Conservation (phyloP, 2,329 filamentous ascomycete genomes). For the Alternaria ventricosa region DNA sequence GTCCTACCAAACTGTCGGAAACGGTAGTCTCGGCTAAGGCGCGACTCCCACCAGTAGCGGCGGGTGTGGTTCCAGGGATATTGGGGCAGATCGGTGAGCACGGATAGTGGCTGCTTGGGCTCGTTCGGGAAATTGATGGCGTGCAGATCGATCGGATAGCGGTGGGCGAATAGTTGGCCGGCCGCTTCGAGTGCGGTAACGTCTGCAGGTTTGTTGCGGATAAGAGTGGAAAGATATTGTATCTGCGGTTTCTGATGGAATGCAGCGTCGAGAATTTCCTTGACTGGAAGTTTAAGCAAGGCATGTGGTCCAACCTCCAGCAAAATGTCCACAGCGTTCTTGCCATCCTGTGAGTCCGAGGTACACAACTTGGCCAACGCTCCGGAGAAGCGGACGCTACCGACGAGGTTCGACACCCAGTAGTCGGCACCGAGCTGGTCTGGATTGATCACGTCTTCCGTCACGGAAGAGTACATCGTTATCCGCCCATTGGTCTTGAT, state of each 20-base stretch:
- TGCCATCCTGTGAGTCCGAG: neutral
- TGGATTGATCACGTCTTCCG: constrained; percentile 6
- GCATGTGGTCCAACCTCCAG: constrained; percentile 23
- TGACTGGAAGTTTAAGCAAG: constrained; percentile 12
- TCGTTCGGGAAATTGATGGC: constrained; percentile 12
- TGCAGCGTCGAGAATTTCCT: constrained; percentile 5
- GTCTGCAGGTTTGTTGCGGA: constrained; percentile 15
- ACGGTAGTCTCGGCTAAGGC: constrained; percentile 23
- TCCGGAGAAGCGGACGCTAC: constrained; percentile 18
- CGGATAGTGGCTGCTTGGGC: constrained; percentile 5
- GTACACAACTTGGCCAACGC: constrained; percentile 5
- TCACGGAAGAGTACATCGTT: constrained; percentile 25
- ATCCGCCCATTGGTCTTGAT: neutral
- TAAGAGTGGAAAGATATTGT: constrained; percentile 10
- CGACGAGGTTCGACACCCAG: constrained; percentile 35
- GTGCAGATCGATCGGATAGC: constrained; percentile 5
- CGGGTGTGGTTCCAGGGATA: constrained; percentile 46
- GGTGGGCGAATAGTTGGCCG: neutral
- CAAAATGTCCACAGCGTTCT: constrained; percentile 1
- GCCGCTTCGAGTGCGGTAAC: constrained; percentile 11
- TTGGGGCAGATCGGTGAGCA: constrained; percentile 32
- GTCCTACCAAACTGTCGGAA: constrained; percentile 19
- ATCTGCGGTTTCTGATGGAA: constrained; percentile 3
- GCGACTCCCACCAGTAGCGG: constrained; percentile 35
- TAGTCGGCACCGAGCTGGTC: constrained; percentile 25